These are phyloP conservation scores for Syzygium grande DNA, from an alignment of 345 rosid genomes.

Conservation along the genomic window DNA sequence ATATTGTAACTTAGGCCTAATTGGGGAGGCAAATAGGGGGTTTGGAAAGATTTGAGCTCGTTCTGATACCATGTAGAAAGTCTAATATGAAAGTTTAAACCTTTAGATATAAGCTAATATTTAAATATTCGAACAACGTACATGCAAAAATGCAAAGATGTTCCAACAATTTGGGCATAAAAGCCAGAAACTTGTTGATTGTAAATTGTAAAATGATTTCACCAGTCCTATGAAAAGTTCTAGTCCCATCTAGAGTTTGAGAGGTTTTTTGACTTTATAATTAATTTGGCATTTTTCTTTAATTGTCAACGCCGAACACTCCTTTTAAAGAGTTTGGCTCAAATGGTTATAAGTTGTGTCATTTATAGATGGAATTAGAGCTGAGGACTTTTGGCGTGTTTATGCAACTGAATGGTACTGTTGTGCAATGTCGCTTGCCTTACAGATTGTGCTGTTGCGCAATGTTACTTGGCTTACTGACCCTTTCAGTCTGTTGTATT, in stretches of 20 bases:
- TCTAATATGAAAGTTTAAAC: neutral
- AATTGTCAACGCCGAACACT: neutral
- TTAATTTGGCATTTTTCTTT: neutral
- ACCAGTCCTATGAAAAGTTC: neutral
- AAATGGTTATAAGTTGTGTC: neutral
- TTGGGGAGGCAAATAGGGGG: neutral
- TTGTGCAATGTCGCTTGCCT: neutral
- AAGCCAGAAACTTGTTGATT: neutral
- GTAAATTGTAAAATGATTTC: neutral
- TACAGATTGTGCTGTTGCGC: neutral
- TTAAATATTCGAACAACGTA: neutral
- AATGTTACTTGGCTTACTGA: neutral
- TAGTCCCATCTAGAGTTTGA: neutral
- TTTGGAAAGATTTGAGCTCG: neutral
- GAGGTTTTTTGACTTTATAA: neutral
- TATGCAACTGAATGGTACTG: neutral
- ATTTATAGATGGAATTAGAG: neutral
- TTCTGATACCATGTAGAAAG: neutral
- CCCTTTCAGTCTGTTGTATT: neutral
- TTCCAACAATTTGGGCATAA: neutral
- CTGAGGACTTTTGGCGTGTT: neutral
- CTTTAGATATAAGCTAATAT: neutral
- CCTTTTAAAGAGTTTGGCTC: neutral
- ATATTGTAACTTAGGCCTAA: neutral
- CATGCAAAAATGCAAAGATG: neutral